These are phyloP conservation scores for Aquilaria sinensis DNA, from an alignment of 345 rosid genomes.

Conservation along the genomic window DNA sequence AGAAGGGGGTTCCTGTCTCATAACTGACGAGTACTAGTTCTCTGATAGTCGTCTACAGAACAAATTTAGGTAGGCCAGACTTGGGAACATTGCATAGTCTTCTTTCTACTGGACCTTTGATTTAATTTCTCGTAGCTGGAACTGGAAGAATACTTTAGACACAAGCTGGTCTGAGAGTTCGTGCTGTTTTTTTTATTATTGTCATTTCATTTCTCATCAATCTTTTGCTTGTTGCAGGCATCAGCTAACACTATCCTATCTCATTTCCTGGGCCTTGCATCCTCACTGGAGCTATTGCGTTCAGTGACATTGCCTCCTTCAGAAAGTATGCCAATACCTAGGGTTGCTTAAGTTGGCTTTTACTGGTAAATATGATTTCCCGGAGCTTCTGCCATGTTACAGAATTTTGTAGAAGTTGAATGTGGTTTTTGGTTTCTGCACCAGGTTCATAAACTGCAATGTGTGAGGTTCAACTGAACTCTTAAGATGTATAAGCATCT, in stretches of 20 bases:
- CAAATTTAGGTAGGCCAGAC: background rate
- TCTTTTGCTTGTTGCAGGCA: slow-evolving; percentile 52
- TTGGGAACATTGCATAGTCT: background rate
- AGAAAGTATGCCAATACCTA: slow-evolving; percentile 44
- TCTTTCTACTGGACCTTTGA: background rate
- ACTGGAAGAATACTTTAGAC: too few relatives aligned
- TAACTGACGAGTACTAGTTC: too few relatives aligned
- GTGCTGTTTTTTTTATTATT: too few relatives aligned
- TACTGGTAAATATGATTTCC: slow-evolving; percentile 4
- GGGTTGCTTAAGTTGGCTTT: slow-evolving; percentile 33
- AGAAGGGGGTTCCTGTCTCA: too few relatives aligned
- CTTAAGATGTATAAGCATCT: too few relatives aligned
- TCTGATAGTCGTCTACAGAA: too few relatives aligned
- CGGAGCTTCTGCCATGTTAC: slow-evolving; percentile 3
- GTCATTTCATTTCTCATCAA: background rate
- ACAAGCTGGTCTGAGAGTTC: too few relatives aligned
- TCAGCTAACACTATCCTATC: slow-evolving; percentile 92
- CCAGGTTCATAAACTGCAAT: too few relatives aligned
- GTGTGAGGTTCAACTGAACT: too few relatives aligned
- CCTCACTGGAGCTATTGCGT: slow-evolving; percentile 86
- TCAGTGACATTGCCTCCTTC: slow-evolving; percentile 75
- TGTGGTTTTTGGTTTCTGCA: too few relatives aligned
- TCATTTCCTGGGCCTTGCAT: slow-evolving; percentile 87
- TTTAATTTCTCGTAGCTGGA: too few relatives aligned
- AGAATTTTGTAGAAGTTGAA: slow-evolving; percentile 18